phyloP scores from a whole-genome alignment of 2,329 filamentous ascomycete genomes.

The Colletotrichum echinochloae region DNA sequence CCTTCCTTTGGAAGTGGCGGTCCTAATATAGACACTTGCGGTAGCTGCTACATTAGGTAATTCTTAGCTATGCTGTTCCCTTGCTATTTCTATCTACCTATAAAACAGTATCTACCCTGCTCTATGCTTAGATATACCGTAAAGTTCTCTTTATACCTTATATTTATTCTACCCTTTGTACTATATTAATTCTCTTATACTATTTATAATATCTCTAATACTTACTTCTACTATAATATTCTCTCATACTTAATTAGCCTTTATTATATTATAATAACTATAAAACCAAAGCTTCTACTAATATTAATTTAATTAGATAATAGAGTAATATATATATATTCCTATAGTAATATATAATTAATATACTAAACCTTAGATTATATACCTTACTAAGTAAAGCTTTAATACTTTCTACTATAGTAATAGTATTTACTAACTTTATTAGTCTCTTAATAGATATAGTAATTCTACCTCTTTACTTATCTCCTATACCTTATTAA shows the following conservation, averaged over 20 bases:
- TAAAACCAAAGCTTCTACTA: background rate
- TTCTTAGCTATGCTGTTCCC: slow-evolving; percentile 14
- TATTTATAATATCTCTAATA: background rate
- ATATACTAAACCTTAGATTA: background rate
- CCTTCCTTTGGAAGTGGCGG: too few relatives aligned
- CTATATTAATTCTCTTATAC: background rate
- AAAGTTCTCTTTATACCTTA: slow-evolving; percentile 6
- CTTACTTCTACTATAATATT: background rate
- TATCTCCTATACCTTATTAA: background rate
- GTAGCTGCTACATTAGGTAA: slow-evolving; percentile 21
- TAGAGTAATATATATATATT: background rate
- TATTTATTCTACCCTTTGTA: background rate
- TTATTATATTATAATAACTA: background rate
- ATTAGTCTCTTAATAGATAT: background rate
- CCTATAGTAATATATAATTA: background rate
- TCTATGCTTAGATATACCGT: background rate
- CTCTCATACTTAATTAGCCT: background rate
- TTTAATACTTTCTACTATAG: background rate
- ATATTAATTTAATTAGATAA: background rate
- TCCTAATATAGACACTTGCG: slow-evolving; percentile 4
- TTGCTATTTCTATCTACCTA: too few relatives aligned
- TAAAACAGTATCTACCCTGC: slow-evolving; percentile 4
- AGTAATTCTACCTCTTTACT: background rate
- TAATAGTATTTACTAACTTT: background rate
- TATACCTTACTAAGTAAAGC: background rate